phyloP scores from a whole-genome alignment of 2,329 filamentous ascomycete genomes.

The Xylaria sp. region DNA sequence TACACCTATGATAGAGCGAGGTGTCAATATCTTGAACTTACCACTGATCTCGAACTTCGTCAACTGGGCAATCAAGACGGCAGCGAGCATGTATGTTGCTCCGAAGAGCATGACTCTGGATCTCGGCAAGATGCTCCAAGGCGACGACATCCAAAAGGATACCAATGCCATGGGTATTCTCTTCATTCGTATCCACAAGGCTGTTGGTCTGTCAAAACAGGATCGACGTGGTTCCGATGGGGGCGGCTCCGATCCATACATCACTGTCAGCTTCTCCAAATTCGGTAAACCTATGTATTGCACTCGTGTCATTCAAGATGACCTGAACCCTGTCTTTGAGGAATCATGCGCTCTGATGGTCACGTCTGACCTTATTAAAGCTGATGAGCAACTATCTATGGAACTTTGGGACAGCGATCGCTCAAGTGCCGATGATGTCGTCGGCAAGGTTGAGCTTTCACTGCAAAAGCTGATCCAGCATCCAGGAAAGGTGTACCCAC shows the following conservation, averaged over 20 bases:
- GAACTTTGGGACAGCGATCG: constrained; percentile 97
- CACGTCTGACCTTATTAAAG: constrained; percentile 89
- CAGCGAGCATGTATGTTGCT: constrained; percentile 90
- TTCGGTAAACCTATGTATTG: constrained; percentile 98
- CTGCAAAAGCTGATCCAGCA: constrained; percentile 96
- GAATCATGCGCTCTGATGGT: constrained; percentile 88
- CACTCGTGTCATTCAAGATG: constrained; percentile 93
- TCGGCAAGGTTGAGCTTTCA: constrained; percentile 92
- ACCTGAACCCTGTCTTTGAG: constrained; percentile 92
- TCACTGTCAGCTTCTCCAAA: constrained; percentile 94
- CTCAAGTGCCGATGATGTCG: constrained; percentile 91
- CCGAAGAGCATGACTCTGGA: constrained; percentile 95
- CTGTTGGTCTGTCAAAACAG: constrained; percentile 88
- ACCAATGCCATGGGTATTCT: constrained; percentile 87
- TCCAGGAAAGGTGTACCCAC: constrained; percentile 91
- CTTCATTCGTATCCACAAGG: constrained; percentile 91
- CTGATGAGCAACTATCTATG: constrained; percentile 90
- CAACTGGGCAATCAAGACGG: constrained; percentile 91
- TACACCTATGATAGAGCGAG: constrained; percentile 89
- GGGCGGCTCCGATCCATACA: constrained; percentile 94
- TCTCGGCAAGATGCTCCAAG: constrained; percentile 87
- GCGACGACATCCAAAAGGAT: constrained; percentile 92
- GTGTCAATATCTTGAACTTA: constrained; percentile 90
- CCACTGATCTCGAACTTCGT: constrained; percentile 96
- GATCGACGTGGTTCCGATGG: constrained; percentile 83